Conservation (phyloP, 495 filamentous ascomycete genomes). For the Cryomyces minteri region DNA sequence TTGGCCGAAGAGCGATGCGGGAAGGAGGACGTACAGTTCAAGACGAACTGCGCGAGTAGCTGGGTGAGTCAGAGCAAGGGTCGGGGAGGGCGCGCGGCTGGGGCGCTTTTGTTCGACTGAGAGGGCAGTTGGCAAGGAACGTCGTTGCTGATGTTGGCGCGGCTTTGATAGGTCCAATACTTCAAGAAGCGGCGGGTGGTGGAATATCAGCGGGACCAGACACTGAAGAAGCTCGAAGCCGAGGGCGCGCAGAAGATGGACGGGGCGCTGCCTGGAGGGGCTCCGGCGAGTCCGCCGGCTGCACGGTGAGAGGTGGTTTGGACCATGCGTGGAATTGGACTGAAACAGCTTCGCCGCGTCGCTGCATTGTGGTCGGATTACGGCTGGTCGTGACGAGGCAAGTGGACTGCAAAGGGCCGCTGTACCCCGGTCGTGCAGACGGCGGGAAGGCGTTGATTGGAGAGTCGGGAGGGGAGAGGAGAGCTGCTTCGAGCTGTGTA, state of each 20-base stretch:
- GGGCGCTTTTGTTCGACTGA: not conserved
- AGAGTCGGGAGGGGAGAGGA: no score
- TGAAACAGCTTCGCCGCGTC: not conserved
- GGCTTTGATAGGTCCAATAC: constrained; percentile 57
- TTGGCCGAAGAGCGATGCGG: constrained; percentile 47
- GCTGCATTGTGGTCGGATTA: no score
- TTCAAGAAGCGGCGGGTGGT: constrained; percentile 93
- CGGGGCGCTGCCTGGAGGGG: not conserved
- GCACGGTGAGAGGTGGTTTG: constrained; percentile 1
- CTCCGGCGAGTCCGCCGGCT: no score
- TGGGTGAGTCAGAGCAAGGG: constrained; percentile 41
- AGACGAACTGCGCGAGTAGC: constrained; percentile 54
- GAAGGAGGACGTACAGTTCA: constrained; percentile 44
- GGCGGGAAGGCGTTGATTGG: no score
- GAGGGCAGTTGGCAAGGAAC: not conserved
- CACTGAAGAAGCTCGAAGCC: constrained; percentile 56
- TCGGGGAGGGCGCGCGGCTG: not conserved
- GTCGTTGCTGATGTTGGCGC: not conserved
- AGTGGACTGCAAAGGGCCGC: no score
- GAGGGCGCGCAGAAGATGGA: constrained; percentile 38
- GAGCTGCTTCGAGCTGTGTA: no score
- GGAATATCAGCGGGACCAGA: constrained; percentile 68
- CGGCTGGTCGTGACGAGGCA: no score
- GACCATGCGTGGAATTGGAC: not conserved
- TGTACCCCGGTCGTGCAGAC: no score